Evolutionary conservation across 2,329 filamentous ascomycete species (phyloP).

Genomic region (Microdochium bolleyi): DNA sequence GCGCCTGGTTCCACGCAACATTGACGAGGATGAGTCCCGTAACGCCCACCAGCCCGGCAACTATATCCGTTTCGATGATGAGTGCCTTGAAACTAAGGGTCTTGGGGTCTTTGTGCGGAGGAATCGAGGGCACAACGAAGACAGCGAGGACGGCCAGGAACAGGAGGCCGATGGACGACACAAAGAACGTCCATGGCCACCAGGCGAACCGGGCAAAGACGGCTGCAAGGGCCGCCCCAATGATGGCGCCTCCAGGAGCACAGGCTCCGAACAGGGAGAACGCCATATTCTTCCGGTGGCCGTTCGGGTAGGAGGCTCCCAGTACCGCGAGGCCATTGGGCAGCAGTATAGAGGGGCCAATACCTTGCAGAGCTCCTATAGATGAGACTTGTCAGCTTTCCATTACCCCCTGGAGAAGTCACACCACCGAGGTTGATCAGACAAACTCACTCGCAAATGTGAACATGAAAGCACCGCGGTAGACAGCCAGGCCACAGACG

Average conservation of each 20-base stretch:
- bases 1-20: constrained; percentile 52
- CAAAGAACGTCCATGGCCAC: constrained; percentile 23
- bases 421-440: not conserved
- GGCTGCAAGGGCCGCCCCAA: constrained; percentile 18
- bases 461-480: constrained; percentile 25
- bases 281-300: constrained; percentile 23
- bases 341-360: constrained; percentile 45
- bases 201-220: constrained; percentile 14
- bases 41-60: constrained; percentile 29
- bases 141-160: constrained; percentile 12
- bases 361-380: constrained; percentile 34
- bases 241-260: constrained; percentile 20
- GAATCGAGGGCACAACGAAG: constrained; percentile 9
- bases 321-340: constrained; percentile 51
- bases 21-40: constrained; percentile 45
- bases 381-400: not conserved
- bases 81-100: constrained; percentile 1
- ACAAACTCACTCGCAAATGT: constrained; percentile 31
- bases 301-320: constrained; percentile 37
- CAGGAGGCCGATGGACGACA: constrained; percentile 16
- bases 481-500: constrained; percentile 25
- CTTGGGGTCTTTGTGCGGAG: not conserved
- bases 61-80: constrained; percentile 14
- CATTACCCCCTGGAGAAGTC: not conserved
- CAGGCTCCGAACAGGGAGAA: constrained; percentile 25